Evolutionary conservation across 2,329 filamentous ascomycete species (phyloP).

Genomic region (Calonectria hawksworthii): DNA sequence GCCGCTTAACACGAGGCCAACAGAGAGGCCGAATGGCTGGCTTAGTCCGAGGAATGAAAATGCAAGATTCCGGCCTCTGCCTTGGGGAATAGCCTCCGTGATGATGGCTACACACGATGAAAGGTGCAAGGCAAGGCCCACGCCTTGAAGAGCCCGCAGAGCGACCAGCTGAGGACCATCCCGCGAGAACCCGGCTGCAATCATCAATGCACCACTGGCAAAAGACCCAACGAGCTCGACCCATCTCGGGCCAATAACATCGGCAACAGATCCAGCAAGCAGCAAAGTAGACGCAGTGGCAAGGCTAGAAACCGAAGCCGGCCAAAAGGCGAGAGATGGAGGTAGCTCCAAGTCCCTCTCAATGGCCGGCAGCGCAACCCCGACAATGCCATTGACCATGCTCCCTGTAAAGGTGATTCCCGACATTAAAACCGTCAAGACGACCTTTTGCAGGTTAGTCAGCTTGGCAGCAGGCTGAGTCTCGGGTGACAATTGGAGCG

Average conservation of each 20-base stretch:
- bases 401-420: slow-evolving; percentile 29
- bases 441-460: slow-evolving; percentile 18
- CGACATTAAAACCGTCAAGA: slow-evolving; percentile 22
- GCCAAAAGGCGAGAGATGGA: slow-evolving; percentile 51
- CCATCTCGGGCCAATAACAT: slow-evolving; percentile 48
- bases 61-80: slow-evolving; percentile 53
- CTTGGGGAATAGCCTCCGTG: slow-evolving; percentile 44
- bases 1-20: slow-evolving; percentile 63
- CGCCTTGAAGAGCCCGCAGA: slow-evolving; percentile 53
- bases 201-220: slow-evolving; percentile 42
- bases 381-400: slow-evolving; percentile 44
- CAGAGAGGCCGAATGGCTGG: slow-evolving; percentile 61
- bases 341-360: slow-evolving; percentile 50
- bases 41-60: slow-evolving; percentile 59
- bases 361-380: slow-evolving; percentile 56
- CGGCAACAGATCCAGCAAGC: slow-evolving; percentile 53
- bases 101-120: slow-evolving; percentile 52
- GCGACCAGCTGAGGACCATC: slow-evolving; percentile 50
- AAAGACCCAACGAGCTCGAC: slow-evolving; percentile 51
- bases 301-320: slow-evolving; percentile 50
- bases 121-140: slow-evolving; percentile 50
- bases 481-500: background rate
- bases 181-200: slow-evolving; percentile 47
- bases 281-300: slow-evolving; percentile 51
- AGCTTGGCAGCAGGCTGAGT: background rate